These are phyloP conservation scores for Cyclaneusma minus DNA, from an alignment of 2,329 filamentous ascomycete genomes.

Conservation along the genomic window DNA sequence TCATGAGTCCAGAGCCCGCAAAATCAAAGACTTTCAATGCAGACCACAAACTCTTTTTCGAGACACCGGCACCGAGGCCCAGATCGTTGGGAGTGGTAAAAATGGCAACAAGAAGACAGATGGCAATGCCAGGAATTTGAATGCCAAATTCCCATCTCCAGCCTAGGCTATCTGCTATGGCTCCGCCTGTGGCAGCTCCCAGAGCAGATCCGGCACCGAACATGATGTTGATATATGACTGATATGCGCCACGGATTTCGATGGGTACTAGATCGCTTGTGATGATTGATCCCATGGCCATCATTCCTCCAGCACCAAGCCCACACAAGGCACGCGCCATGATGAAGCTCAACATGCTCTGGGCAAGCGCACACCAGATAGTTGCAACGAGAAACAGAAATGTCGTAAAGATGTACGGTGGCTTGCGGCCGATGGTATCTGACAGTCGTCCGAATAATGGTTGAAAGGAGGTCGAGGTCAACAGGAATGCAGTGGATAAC, in stretches of 20 bases:
- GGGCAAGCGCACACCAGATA: slow-evolving; percentile 52
- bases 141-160: slow-evolving; percentile 61
- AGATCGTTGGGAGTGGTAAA: slow-evolving; percentile 34
- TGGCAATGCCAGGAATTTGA: slow-evolving; percentile 35
- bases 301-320: slow-evolving; percentile 55
- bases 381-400: slow-evolving; percentile 49
- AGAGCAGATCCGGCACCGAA: slow-evolving; percentile 42
- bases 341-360: slow-evolving; percentile 54
- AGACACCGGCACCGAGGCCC: slow-evolving; percentile 28
- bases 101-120: slow-evolving; percentile 29
- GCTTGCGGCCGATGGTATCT: slow-evolving; percentile 55
- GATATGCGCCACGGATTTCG: slow-evolving; percentile 47
- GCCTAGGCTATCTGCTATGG: slow-evolving; percentile 53
- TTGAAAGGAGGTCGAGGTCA: slow-evolving; percentile 64
- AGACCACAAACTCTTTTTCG: slow-evolving; percentile 27
- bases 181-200: slow-evolving; percentile 54
- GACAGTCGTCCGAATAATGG: slow-evolving; percentile 61
- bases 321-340: slow-evolving; percentile 55
- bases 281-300: slow-evolving; percentile 55
- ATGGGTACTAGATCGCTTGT: slow-evolving; percentile 62
- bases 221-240: slow-evolving; percentile 53
- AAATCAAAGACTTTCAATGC: slow-evolving; percentile 41
- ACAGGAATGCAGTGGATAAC: slow-evolving; percentile 64
- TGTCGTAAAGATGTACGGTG: slow-evolving; percentile 48
- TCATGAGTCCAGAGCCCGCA: slow-evolving; percentile 36